Evolutionary conservation across 2,329 filamentous ascomycete species (phyloP).

Genomic region (Hypocrella siamensis): DNA sequence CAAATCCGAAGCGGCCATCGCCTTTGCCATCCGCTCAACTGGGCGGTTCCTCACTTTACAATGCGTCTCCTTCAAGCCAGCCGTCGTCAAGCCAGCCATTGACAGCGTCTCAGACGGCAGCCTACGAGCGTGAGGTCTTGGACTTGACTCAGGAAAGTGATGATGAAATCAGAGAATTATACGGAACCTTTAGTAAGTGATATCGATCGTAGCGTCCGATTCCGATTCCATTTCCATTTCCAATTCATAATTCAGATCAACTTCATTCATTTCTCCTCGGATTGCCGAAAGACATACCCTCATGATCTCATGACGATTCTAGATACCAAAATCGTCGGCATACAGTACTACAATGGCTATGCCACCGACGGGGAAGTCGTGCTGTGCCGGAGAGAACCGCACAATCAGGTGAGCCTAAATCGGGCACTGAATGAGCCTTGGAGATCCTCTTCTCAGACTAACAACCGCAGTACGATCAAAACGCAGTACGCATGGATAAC

Average conservation of each 20-base stretch:
- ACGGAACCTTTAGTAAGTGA: conserved; percentile 27
- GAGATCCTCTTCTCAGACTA: background rate
- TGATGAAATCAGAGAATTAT: conserved; percentile 25
- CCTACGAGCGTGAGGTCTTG: conserved; percentile 21
- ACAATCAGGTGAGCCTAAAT: conserved; percentile 31
- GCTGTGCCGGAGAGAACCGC: conserved; percentile 46
- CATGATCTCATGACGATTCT: background rate
- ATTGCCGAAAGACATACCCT: no score
- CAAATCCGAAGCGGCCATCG: conserved; percentile 12
- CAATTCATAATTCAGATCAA: no score
- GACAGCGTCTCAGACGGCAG: conserved; percentile 1
- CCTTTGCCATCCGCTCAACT: no score
- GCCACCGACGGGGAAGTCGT: conserved; percentile 49
- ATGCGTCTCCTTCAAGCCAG: no score
- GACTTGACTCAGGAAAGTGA: conserved; percentile 29
- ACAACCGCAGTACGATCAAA: conserved; percentile 43
- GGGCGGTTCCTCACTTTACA: no score
- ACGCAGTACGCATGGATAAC: conserved; percentile 68
- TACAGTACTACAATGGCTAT: conserved; percentile 44
- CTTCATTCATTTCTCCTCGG: no score
- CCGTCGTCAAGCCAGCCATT: conserved; percentile 3
- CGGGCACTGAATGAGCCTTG: background rate
- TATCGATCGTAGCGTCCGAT: background rate
- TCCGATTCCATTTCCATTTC: background rate
- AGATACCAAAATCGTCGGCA: conserved; percentile 35